Evolutionary conservation across 331 rosid genomes (phyloP), one percentile per base, ranked within the genome.

Genomic region (Phaseolus coccineus): DNA sequence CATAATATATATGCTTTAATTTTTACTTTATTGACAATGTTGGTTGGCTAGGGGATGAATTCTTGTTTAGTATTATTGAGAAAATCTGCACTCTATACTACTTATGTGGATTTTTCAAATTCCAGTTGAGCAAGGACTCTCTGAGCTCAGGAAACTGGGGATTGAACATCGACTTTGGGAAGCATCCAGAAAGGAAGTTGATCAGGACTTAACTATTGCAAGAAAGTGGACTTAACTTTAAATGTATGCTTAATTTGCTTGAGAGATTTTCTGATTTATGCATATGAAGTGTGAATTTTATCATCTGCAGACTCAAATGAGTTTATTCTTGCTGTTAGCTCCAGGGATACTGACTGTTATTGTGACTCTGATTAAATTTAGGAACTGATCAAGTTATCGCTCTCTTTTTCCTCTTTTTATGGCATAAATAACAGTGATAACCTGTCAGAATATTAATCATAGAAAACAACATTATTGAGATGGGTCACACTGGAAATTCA

Each of bases 111-210:
- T 50, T 80, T 69, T 15, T 80, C 31, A 55, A 33, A 59, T 39
- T 84, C 77, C 96, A 95, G 99, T 85, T 74, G 99, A 93, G 88
- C 98, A 89, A 81, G 99, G 99, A 71, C 89, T 95, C 25, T 78
- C 73, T 77, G 97, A 93, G 85, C 93, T 95, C 40, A 83, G 93
- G 90, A 95, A 95, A 69, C 67, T 91, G 85, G 99, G 98, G 65
- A 84, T 95, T 67, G 98, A 93, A 88, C 91, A 84, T 71, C 87
- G 94, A 77, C 97, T 95, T 64, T 95, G 99, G 99, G 98, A 93
- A 83, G 94, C 90, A 80, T 95, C 96, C 44, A 90, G 98, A 77
- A 95, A 88, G 83, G 88, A 90, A 84, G 87, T 84, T 28, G 93
- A 91, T 58, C 90, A 81, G 51, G 96, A 93, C 67, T 27, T 71